These are phyloP conservation scores for Triglochin maritima DNA, from an alignment of 106 monocot genomes.

Conservation along the genomic window DNA sequence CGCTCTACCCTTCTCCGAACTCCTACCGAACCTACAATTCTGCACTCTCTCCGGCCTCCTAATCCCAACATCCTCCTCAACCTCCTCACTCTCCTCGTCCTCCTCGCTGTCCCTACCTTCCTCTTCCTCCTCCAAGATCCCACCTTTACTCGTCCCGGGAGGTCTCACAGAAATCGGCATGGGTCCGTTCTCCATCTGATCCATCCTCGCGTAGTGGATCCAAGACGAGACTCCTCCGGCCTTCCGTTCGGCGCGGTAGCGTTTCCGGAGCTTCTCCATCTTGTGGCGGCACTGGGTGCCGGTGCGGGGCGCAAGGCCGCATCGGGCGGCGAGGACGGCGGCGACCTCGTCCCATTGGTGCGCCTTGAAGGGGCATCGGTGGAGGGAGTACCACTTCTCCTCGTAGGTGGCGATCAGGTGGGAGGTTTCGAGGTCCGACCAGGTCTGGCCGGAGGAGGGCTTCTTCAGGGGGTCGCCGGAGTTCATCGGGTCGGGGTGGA, in stretches of 20 bases:
- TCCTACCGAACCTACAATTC: background rate
- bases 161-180: constrained; percentile 10
- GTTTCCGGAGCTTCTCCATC: constrained; percentile 17
- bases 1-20: background rate
- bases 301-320: constrained; percentile 3
- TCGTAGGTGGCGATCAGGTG: constrained; percentile 18
- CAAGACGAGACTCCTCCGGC: constrained; percentile 1
- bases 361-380: constrained; percentile 16
- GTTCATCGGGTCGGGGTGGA: background rate
- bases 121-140: constrained; percentile 2
- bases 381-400: constrained; percentile 23
- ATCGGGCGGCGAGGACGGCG: constrained; percentile 5
- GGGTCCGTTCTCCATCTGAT: constrained; percentile 13
- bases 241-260: constrained; percentile 10
- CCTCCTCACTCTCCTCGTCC: background rate
- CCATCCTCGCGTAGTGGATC: constrained; percentile 14
- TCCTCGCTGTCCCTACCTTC: background rate
- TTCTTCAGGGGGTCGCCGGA: background rate
- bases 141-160: background rate
- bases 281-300: constrained; percentile 28
- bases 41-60: background rate
- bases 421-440: constrained; percentile 16
- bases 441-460: constrained; percentile 5
- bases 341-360: constrained; percentile 25
- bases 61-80: background rate